These are phyloP conservation scores for Hypomyces rosellus DNA, from an alignment of 2,329 filamentous ascomycete species.

Conservation along the genomic window DNA sequence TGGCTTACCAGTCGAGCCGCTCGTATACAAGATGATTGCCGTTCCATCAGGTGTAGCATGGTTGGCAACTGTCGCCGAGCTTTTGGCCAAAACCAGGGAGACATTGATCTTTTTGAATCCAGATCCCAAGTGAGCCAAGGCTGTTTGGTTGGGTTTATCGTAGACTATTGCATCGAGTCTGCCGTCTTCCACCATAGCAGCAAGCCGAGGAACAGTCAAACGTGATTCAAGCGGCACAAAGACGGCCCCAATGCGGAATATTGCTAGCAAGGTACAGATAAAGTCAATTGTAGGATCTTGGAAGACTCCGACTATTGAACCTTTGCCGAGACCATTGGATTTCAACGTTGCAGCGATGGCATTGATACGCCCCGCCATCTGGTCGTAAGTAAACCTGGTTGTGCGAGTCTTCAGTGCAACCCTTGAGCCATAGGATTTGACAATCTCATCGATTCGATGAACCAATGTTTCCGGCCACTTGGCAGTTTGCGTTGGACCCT, in stretches of 20 bases:
- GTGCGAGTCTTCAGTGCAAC: too few relatives aligned
- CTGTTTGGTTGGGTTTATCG: background rate
- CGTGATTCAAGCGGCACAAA: conserved; percentile 36
- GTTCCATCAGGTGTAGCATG: background rate
- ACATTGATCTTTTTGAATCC: too few relatives aligned
- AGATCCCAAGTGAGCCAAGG: too few relatives aligned
- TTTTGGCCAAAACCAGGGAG: too few relatives aligned
- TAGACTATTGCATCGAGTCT: background rate
- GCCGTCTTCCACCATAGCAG: conserved; percentile 20
- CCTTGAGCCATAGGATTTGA: background rate
- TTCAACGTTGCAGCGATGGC: conserved; percentile 23
- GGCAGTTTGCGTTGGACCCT: background rate
- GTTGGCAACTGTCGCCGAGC: too few relatives aligned
- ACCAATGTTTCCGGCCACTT: conserved; percentile 29
- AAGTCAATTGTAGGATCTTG: conserved; percentile 30
- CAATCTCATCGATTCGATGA: conserved; percentile 31
- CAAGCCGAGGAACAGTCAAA: conserved; percentile 24
- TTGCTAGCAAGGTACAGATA: conserved; percentile 34
- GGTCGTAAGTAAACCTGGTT: too few relatives aligned
- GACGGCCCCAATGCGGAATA: conserved; percentile 29
- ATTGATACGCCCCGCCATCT: conserved; percentile 19
- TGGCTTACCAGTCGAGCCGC: conserved; percentile 26
- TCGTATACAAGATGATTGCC: conserved; percentile 25
- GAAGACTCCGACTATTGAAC: conserved; percentile 32
- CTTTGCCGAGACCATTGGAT: conserved; percentile 10